Evolutionary conservation across 2,329 filamentous ascomycete species (phyloP), one percentile per base, ranked within the genome.

Genomic region (Sporothrix mexicana): DNA sequence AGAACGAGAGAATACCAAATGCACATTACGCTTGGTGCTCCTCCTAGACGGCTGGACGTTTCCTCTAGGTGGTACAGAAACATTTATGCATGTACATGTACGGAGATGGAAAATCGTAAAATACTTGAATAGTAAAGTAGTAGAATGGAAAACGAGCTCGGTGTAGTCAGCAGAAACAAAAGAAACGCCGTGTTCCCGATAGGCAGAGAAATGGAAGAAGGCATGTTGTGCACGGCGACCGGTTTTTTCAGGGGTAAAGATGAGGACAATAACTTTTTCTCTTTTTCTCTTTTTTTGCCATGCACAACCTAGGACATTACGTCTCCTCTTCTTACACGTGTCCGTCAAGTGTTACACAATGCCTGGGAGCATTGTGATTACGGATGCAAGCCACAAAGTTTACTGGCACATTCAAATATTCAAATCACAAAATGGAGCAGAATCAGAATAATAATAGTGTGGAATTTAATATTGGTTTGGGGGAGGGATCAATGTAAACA

Each of bases 161-260:
- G 23, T 36, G 30, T 59, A 59, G 25, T n/a, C 15, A 4, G 15
- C 23, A 20, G 57, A 23, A 7, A 7, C 20, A 25, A 53, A 23
- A 59, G 15, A 59, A 3, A 45, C 7, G 59, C 59, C 7, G 59
- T 62, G 59, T 45, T 17, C 59, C 59, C 59, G 59, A 62, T 9
- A 20, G 30, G 55, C 55, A 59, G 23, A 12, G 30, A 5, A 36
- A 36, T 4, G 30, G 30, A 36, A 59, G 13, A 20, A n/a, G 13
- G 4, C 12, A 36, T 41, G 55, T n/a, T 59, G 55, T 59, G 55
- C 55, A 36, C 30, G 3, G 30, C 30, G 30, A 59, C 25, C 13
- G 12, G 51, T 12, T 59, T 25, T 25, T 59, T 59, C 55, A 59
- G 55, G 55, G 25, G 55, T 17, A 57, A 36, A 36, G 30, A 5